These are phyloP conservation scores for Zygosaccharomyces bailii DNA, from an alignment of 805 yeast species.

Conservation along the genomic window DNA sequence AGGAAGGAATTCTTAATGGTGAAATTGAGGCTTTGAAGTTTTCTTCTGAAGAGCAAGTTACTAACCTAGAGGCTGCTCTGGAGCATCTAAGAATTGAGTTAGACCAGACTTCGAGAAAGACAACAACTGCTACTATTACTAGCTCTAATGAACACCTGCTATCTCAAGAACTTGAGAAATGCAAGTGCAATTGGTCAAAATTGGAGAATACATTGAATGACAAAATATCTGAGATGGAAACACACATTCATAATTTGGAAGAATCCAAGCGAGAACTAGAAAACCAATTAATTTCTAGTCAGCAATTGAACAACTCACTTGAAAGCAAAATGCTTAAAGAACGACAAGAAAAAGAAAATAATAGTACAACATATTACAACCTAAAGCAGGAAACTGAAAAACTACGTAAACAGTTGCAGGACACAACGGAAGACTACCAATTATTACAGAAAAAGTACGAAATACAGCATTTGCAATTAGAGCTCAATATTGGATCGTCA, in stretches of 20 bases:
- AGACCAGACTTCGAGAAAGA: constrained; percentile 39
- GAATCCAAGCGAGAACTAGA: constrained; percentile 26
- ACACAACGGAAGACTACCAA: constrained; percentile 30
- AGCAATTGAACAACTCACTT: constrained; percentile 9
- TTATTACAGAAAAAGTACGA: constrained; percentile 27
- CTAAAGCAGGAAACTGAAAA: constrained; percentile 29
- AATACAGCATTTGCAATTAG: constrained; percentile 27
- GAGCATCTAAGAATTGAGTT: constrained; percentile 63
- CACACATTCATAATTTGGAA: constrained; percentile 41
- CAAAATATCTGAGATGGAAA: constrained; percentile 45
- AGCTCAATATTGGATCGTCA: constrained; percentile 7
- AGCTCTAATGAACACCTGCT: constrained; percentile 26
- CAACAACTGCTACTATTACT: constrained; percentile 3
- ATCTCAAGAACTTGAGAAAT: constrained; percentile 68
- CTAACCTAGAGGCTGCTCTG: constrained; percentile 61
- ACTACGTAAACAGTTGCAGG: constrained; percentile 19
- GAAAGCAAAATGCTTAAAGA: constrained; percentile 19
- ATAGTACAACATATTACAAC: constrained; percentile 35
- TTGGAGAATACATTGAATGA: constrained; percentile 64
- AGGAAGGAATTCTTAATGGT: constrained; percentile 24
- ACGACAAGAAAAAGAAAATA: constrained; percentile 11
- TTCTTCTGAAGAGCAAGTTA: constrained; percentile 44
- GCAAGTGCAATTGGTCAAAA: constrained; percentile 78
- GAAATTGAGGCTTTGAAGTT: constrained; percentile 28
- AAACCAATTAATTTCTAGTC: constrained; percentile 11